Conservation (phyloP, 2,329 filamentous ascomycete species). For the Reticulascus tulasneorum region DNA sequence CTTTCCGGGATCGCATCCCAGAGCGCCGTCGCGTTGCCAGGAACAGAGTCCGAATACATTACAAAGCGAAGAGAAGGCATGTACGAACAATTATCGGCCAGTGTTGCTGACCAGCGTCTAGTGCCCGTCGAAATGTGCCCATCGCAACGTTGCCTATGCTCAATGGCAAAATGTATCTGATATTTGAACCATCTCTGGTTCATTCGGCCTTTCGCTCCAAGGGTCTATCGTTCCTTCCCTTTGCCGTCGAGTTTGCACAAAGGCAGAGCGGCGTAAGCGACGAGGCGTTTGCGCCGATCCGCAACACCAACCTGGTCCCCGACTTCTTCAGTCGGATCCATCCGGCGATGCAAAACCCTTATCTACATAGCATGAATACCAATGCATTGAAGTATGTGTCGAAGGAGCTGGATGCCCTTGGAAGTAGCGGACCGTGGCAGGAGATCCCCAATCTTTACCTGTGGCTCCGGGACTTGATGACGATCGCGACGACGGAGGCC, state of each 20-base stretch:
- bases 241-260: slow-evolving; percentile 32
- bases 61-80: no score
- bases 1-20: not conserved
- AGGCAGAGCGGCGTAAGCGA: slow-evolving; percentile 32
- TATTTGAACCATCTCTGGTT: slow-evolving; percentile 34
- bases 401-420: slow-evolving; percentile 1
- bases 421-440: slow-evolving; percentile 16
- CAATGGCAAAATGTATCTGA: slow-evolving; percentile 38
- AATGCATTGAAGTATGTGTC: slow-evolving; percentile 7
- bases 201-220: slow-evolving; percentile 34
- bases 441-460: slow-evolving; percentile 31
- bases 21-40: not conserved
- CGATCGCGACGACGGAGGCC: slow-evolving; percentile 30
- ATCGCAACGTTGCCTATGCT: slow-evolving; percentile 43
- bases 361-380: slow-evolving; percentile 8
- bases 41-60: no score
- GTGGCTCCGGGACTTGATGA: slow-evolving; percentile 34
- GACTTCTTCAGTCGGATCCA: slow-evolving; percentile 9
- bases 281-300: slow-evolving; percentile 20
- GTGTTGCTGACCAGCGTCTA: no score
- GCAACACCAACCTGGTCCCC: not conserved
- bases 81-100: no score
- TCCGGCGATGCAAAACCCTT: not conserved
- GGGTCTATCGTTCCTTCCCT: slow-evolving; percentile 27
- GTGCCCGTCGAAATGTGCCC: slow-evolving; percentile 26